Evolutionary conservation across 345 rosid species (phyloP), one percentile per base, ranked within the genome.

Genomic region (Pugionium dolabratum): DNA sequence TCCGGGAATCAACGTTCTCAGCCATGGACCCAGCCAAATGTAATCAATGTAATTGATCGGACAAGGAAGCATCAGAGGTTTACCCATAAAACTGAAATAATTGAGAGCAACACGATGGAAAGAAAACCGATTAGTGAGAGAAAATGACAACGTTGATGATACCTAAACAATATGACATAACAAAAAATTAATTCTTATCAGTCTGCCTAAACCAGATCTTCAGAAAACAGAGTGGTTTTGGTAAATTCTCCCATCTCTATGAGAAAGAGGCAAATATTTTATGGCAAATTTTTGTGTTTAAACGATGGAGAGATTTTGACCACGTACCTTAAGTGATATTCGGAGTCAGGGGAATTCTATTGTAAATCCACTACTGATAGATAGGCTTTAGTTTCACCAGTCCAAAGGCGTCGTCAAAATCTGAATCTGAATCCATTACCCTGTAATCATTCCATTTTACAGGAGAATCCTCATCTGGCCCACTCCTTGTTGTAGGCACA

Each of bases 371-470:
- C 82, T 32, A 49, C 74, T 61, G 31, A 83, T 81, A 2, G 73
- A 18, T 18, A 18, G 18, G 78, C 57, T 75, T 81, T 7, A 86
- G 73, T 62, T 85, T 81, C 75, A 77, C 18, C 2, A 82, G 70
- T 25, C 85, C 86, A 58, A 85, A 84, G n/a, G 18, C 18, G 18
- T 83, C 90, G 9, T 82, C 83, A 50, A 78, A 79, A 71, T 87
- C 95, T 18, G 86, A 85, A 70, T 85, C 91, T 0, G 91, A 81
- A 37, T 58, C 91, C 82, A 76, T 72, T 40, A 51, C 79, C 36
- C 71, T 72, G 60, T 62, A 69, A 39, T 79, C 76, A 54, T 78
- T n/a, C 83, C 85, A 79, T 33, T 76, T 72, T 25, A 74, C 74
- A 0, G 82, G 79, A 47, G 78, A 83, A 74, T 85, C 93, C 25